phyloP scores from a whole-genome alignment of 1,284 basidiomycete species.

The Melampsora americana region DNA sequence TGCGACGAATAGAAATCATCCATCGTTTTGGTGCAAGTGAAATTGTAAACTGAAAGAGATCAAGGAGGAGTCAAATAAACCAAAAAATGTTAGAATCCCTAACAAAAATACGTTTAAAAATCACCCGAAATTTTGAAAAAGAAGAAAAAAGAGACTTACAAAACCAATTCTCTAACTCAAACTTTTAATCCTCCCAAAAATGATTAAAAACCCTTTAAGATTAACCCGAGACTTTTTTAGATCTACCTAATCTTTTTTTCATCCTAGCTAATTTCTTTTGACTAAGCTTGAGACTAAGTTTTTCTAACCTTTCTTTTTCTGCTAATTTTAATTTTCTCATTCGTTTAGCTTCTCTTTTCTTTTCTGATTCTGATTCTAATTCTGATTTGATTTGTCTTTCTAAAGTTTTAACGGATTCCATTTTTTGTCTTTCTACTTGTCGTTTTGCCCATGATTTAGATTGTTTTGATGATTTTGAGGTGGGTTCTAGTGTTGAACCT shows the following conservation, averaged over 20 bases:
- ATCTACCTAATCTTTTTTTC: background rate
- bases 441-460: conserved; percentile 8
- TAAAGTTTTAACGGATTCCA: background rate
- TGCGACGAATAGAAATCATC: too few species aligned
- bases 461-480: background rate
- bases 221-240: background rate
- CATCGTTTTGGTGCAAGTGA: too few species aligned
- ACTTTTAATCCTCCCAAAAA: too few species aligned
- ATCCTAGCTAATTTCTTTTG: conserved; percentile 9
- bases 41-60: too few species aligned
- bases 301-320: conserved; percentile 1
- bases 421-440: background rate
- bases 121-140: too few species aligned
- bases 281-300: conserved; percentile 3
- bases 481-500: background rate
- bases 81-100: too few species aligned
- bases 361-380: background rate
- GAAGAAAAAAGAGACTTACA: too few species aligned
- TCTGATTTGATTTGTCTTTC: conserved; percentile 5
- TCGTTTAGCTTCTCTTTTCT: background rate
- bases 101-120: too few species aligned
- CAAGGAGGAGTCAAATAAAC: too few species aligned
- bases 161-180: too few species aligned
- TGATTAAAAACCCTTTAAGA: too few species aligned
- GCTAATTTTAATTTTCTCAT: background rate